phyloP scores from a whole-genome alignment of 2,329 filamentous ascomycete species.

The Teratosphaeriaceae sp. region DNA sequence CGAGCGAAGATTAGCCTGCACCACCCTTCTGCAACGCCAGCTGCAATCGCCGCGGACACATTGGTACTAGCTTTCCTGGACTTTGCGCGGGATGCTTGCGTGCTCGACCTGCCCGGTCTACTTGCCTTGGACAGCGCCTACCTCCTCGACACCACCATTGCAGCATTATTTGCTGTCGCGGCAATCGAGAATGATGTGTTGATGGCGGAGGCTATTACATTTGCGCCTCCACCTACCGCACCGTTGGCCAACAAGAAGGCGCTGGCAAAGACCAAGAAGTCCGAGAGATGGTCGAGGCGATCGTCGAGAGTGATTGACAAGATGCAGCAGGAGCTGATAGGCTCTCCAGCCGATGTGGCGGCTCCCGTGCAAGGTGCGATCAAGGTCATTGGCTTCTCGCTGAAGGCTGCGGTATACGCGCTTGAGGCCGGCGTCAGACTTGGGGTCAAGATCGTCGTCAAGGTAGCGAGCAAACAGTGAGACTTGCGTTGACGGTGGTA shows the following conservation, averaged over 20 bases:
- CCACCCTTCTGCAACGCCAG: slow-evolving; percentile 33
- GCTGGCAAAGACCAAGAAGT: slow-evolving; percentile 4
- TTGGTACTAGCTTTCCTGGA: slow-evolving; percentile 39
- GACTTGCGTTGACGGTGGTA: too few relatives aligned
- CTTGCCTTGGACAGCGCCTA: slow-evolving; percentile 38
- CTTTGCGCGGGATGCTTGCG: slow-evolving; percentile 35
- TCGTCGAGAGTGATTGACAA: slow-evolving; percentile 11
- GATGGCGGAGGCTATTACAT: slow-evolving; percentile 18
- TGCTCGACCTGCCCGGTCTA: slow-evolving; percentile 39
- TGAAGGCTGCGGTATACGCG: slow-evolving; percentile 38
- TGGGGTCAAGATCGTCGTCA: slow-evolving; percentile 31
- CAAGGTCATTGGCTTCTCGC: slow-evolving; percentile 33
- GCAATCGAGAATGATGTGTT: slow-evolving; percentile 37
- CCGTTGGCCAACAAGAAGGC: slow-evolving; percentile 7
- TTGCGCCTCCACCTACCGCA: slow-evolving; percentile 26
- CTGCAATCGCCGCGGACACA: slow-evolving; percentile 34
- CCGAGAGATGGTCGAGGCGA: slow-evolving; percentile 17
- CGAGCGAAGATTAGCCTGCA: slow-evolving; percentile 30
- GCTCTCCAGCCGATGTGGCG: slow-evolving; percentile 32
- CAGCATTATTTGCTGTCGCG: slow-evolving; percentile 38
- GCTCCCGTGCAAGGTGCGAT: slow-evolving; percentile 34
- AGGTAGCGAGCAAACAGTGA: slow-evolving; percentile 29
- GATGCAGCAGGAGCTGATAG: slow-evolving; percentile 20
- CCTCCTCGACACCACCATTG: slow-evolving; percentile 39
- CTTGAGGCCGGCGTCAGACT: slow-evolving; percentile 37